Conservation (phyloP, 2,329 filamentous ascomycete genomes). For the Diaporthe nobilis region DNA sequence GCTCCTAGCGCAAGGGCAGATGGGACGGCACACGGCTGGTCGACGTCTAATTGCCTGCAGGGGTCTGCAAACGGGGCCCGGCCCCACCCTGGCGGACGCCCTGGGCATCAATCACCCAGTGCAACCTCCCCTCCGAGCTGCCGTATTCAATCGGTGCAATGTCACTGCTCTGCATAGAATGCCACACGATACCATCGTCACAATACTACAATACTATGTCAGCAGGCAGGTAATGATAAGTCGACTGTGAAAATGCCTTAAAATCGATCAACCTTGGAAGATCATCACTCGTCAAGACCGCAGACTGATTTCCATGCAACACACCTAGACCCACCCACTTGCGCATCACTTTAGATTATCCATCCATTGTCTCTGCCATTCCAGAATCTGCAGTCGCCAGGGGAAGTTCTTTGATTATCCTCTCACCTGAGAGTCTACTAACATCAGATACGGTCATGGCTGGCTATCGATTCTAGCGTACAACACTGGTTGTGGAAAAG, state of each 20-base stretch:
- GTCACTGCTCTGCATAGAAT: background rate
- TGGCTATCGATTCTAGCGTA: background rate
- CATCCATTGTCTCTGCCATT: slow-evolving; percentile 1
- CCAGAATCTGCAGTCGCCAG: slow-evolving; percentile 10
- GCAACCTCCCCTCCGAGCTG: background rate
- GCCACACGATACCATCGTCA: background rate
- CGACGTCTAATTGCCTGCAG: slow-evolving; percentile 14
- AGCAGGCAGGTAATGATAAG: background rate
- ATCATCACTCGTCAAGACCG: background rate
- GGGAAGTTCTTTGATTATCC: background rate
- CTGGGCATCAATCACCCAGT: slow-evolving; percentile 3
- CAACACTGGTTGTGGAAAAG: background rate
- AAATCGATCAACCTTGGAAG: background rate
- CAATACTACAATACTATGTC: background rate
- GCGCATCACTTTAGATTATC: slow-evolving; percentile 15
- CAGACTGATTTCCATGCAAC: background rate
- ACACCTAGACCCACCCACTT: background rate
- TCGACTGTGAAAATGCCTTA: too few relatives aligned
- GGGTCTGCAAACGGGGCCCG: slow-evolving; percentile 3
- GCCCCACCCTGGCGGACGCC: slow-evolving; percentile 18
- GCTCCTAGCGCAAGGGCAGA: slow-evolving; percentile 23
- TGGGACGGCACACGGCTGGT: slow-evolving; percentile 13
- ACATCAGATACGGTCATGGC: background rate
- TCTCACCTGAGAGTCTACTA: background rate
- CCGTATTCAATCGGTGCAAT: background rate